Evolutionary conservation across 2,329 filamentous ascomycete genomes (phyloP).

Genomic region (Knoxdaviesia capensis): DNA sequence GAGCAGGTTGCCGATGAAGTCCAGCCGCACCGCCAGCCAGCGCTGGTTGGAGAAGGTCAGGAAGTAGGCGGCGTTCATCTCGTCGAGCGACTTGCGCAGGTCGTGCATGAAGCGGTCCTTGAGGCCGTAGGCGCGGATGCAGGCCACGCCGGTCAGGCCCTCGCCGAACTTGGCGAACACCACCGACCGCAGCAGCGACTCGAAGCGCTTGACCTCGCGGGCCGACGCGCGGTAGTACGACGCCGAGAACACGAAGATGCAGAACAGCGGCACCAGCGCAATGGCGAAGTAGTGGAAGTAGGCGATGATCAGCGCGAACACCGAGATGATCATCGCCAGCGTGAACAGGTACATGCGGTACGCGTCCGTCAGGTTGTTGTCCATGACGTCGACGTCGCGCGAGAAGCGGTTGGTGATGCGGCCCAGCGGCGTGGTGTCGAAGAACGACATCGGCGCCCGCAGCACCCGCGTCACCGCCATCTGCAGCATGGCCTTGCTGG

Average conservation of each 20-base stretch:
- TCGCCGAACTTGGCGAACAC: constrained; percentile 89
- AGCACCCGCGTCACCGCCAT: constrained; percentile 59
- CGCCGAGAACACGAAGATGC: constrained; percentile 65
- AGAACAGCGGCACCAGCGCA: constrained; percentile 40
- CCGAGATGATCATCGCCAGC: constrained; percentile 58
- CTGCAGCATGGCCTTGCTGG: constrained; percentile 66
- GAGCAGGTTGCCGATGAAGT: constrained; percentile 63
- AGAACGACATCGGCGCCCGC: constrained; percentile 71
- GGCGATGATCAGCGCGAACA: constrained; percentile 82
- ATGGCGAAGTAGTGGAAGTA: constrained; percentile 77
- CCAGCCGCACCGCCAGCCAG: constrained; percentile 74
- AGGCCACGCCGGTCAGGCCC: constrained; percentile 63
- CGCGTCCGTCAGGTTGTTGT: constrained; percentile 74
- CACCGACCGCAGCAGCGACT: constrained; percentile 66
- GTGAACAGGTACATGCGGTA: constrained; percentile 89
- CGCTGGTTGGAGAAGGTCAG: constrained; percentile 90
- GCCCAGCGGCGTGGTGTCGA: constrained; percentile 88
- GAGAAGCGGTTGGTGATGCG: constrained; percentile 94
- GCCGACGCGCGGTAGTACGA: constrained; percentile 82
- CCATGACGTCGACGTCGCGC: constrained; percentile 90
- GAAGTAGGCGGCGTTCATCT: constrained; percentile 89
- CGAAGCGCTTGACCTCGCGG: constrained; percentile 84
- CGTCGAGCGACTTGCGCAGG: constrained; percentile 56
- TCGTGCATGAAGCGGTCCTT: constrained; percentile 52
- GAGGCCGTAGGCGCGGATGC: constrained; percentile 77